Evolutionary conservation across 2,329 filamentous ascomycete species (phyloP).

Genomic region (Cordyceps fumosorosea): DNA sequence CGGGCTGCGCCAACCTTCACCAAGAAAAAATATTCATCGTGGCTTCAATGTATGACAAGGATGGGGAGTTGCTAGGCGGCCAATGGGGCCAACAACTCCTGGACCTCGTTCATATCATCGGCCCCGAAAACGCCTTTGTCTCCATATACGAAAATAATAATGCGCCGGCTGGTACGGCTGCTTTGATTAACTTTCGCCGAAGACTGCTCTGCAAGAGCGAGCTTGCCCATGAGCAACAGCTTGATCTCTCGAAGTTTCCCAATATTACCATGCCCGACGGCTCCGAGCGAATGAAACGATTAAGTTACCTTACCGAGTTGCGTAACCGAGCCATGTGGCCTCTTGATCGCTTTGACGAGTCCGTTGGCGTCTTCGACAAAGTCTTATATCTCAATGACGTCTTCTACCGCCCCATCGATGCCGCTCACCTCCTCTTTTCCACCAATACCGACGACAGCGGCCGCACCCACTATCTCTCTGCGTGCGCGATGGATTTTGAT

Average conservation of each 20-base stretch:
- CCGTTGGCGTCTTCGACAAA: slow-evolving; percentile 43
- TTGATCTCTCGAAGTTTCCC: slow-evolving; percentile 50
- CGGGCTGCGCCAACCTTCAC: slow-evolving; percentile 32
- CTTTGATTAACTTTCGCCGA: slow-evolving; percentile 47
- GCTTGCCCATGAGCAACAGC: slow-evolving; percentile 53
- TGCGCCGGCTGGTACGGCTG: slow-evolving; percentile 46
- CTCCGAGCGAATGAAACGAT: slow-evolving; percentile 59
- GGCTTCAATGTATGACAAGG: slow-evolving; percentile 61
- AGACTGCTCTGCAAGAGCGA: slow-evolving; percentile 37
- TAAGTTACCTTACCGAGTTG: slow-evolving; percentile 65
- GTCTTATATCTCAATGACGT: slow-evolving; percentile 65
- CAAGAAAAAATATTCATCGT: slow-evolving; percentile 68
- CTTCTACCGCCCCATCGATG: slow-evolving; percentile 42
- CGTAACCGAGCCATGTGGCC: slow-evolving; percentile 64
- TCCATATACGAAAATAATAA: slow-evolving; percentile 71
- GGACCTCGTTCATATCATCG: slow-evolving; percentile 58
- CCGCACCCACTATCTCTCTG: slow-evolving; percentile 53
- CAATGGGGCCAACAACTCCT: slow-evolving; percentile 57
- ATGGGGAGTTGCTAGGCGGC: slow-evolving; percentile 53
- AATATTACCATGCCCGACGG: slow-evolving; percentile 58
- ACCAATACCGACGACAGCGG: slow-evolving; percentile 50
- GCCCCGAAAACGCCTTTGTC: slow-evolving; percentile 60
- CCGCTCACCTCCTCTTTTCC: slow-evolving; percentile 53
- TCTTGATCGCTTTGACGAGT: slow-evolving; percentile 42
- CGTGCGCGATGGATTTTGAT: slow-evolving; percentile 60